Conservation (phyloP, 2,329 filamentous ascomycete species). For the Sarocladium brachiariae region DNA sequence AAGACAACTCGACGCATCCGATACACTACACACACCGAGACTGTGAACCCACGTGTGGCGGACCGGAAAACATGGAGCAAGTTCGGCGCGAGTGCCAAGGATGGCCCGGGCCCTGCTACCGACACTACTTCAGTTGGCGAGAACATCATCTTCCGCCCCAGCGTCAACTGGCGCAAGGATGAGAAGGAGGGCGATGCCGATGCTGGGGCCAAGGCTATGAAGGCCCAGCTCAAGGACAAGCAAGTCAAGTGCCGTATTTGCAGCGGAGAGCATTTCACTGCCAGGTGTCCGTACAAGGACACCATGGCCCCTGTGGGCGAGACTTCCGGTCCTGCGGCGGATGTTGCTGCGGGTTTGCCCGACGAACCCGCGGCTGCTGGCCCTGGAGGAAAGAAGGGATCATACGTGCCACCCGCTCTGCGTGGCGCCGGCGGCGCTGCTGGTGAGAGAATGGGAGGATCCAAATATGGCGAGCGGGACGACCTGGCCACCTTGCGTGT, state of each 20-base stretch:
- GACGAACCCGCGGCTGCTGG: slow-evolving; percentile 41
- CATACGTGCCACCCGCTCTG: slow-evolving; percentile 91
- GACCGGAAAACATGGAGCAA: slow-evolving; percentile 91
- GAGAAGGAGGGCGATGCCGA: slow-evolving; percentile 74
- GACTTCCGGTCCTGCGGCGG: slow-evolving; percentile 46
- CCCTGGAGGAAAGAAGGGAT: slow-evolving; percentile 57
- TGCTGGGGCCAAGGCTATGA: slow-evolving; percentile 65
- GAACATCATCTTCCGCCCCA: slow-evolving; percentile 95
- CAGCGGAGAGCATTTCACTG: slow-evolving; percentile 97
- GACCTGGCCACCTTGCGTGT: slow-evolving; percentile 94
- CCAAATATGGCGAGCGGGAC: slow-evolving; percentile 89
- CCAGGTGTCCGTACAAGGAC: slow-evolving; percentile 98
- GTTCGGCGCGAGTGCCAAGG: slow-evolving; percentile 85
- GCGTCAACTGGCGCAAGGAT: slow-evolving; percentile 87
- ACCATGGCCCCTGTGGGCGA: slow-evolving; percentile 83
- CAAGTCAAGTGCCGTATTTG: slow-evolving; percentile 99
- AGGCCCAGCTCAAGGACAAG: slow-evolving; percentile 91
- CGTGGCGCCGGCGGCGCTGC: slow-evolving; percentile 57
- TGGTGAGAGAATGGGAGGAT: slow-evolving; percentile 72
- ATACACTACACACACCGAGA: slow-evolving; percentile 82
- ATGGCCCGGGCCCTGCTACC: slow-evolving; percentile 70
- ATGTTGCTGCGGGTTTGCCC: slow-evolving; percentile 48
- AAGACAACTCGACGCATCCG: slow-evolving; percentile 96
- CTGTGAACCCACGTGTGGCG: slow-evolving; percentile 93
- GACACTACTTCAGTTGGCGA: slow-evolving; percentile 93